These are phyloP conservation scores for Puccinia triticina DNA, from an alignment of 1,284 basidiomycete species.

Conservation along the genomic window DNA sequence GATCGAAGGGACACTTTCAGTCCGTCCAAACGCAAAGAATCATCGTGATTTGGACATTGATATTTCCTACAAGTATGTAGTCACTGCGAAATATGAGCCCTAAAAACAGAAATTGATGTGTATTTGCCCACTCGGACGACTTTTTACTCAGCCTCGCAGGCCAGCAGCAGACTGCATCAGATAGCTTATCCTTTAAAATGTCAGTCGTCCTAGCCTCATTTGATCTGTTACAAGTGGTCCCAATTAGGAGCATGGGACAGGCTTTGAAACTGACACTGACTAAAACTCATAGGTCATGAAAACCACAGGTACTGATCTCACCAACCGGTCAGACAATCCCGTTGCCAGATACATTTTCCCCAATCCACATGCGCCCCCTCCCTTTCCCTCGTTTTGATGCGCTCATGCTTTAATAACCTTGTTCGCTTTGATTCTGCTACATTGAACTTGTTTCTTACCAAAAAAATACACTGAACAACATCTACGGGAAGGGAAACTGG, in stretches of 20 bases:
- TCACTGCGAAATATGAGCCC: neutral
- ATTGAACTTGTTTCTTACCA: neutral
- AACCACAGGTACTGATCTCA: slow-evolving; percentile 42
- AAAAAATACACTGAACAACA: neutral
- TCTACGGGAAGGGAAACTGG: neutral
- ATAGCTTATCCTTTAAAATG: slow-evolving; percentile 47
- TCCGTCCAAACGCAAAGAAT: slow-evolving; percentile 84
- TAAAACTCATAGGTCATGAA: slow-evolving; percentile 48
- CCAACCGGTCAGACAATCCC: neutral
- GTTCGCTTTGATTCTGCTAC: neutral
- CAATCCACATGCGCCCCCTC: neutral
- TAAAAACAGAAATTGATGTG: neutral
- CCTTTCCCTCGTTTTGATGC: neutral
- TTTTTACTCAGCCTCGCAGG: slow-evolving; percentile 12
- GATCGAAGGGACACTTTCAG: slow-evolving; percentile 72
- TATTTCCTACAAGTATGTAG: slow-evolving; percentile 69
- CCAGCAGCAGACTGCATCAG: slow-evolving; percentile 33
- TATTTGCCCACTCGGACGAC: no score
- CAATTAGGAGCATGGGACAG: slow-evolving; percentile 10
- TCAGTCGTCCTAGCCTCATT: slow-evolving; percentile 23
- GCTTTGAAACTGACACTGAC: slow-evolving; percentile 47
- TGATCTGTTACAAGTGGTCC: neutral
- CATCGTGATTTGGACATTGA: slow-evolving; percentile 88
- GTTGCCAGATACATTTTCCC: neutral
- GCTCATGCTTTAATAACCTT: neutral